Conservation (phyloP, 2,329 filamentous ascomycete species). For the Penicillium sp. region DNA sequence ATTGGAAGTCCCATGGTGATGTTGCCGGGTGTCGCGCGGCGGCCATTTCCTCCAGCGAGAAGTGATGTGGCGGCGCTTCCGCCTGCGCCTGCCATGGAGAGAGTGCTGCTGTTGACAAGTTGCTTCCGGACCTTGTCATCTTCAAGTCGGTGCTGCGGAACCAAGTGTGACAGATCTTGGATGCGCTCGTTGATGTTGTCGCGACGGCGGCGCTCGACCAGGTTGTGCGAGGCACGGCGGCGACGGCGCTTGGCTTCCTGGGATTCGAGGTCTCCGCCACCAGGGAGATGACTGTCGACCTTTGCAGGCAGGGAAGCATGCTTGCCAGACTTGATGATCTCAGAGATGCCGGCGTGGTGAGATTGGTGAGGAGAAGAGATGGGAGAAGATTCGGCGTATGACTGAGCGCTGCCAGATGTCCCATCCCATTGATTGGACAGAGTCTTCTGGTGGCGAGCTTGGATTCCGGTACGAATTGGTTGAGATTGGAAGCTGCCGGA, state of each 20-base stretch:
- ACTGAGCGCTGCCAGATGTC: constrained; percentile 79
- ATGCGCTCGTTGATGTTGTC: constrained; percentile 99
- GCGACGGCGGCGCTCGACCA: constrained; percentile 88
- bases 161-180: constrained; percentile 90
- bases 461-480: constrained; percentile 69
- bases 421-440: constrained; percentile 88
- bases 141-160: constrained; percentile 87
- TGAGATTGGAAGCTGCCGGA: constrained; percentile 73
- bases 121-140: constrained; percentile 97
- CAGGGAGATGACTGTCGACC: constrained; percentile 58
- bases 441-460: constrained; percentile 73
- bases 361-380: constrained; percentile 72
- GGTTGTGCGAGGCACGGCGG: constrained; percentile 90
- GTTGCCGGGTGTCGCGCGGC: constrained; percentile 76
- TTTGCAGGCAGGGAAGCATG: constrained; percentile 89
- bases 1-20: constrained; percentile 91
- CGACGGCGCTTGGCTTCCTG: constrained; percentile 93
- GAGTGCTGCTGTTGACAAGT: constrained; percentile 84
- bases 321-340: constrained; percentile 80
- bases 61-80: constrained; percentile 71
- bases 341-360: constrained; percentile 74
- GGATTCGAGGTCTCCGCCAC: constrained; percentile 62
- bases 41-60: constrained; percentile 79
- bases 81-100: constrained; percentile 73
- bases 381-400: constrained; percentile 78